A percentile compares a stretch with the other conserved stretches of the same genome.
Conservation (phyloP, 2,329 filamentous ascomycete species). For the Epichloe bromicola region DNA sequence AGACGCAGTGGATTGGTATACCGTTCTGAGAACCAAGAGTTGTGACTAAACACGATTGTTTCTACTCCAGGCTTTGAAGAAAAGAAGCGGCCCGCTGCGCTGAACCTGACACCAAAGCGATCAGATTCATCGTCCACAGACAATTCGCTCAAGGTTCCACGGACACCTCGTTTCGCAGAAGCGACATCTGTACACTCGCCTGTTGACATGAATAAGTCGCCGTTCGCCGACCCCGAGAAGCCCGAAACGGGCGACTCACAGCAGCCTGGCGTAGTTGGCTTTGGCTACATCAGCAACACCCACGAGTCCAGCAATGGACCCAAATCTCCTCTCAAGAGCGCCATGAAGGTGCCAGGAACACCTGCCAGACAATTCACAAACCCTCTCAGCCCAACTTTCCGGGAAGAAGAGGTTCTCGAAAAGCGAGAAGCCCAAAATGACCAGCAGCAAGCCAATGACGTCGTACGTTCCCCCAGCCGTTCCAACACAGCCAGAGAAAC, state of each 20-base stretch:
- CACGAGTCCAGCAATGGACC: conserved; percentile 50
- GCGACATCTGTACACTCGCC: conserved; percentile 70
- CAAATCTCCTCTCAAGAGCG: conserved; percentile 75
- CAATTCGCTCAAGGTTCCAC: conserved; percentile 50
- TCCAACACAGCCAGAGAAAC: conserved; percentile 2
- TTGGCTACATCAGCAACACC: conserved; percentile 69
- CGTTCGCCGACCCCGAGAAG: conserved; percentile 47
- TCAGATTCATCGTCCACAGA: conserved; percentile 39
- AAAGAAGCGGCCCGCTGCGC: conserved; percentile 42
- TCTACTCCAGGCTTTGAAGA: conserved; percentile 28
- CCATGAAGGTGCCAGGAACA: conserved; percentile 76
- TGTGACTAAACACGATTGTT: conserved; percentile 9
- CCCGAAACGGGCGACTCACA: conserved; percentile 48
- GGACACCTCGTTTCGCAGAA: conserved; percentile 70
- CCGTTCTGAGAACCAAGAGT: background rate
- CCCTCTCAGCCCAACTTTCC: conserved; percentile 81
- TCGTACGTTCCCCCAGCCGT: conserved; percentile 48
- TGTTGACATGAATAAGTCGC: conserved; percentile 43
- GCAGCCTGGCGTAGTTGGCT: conserved; percentile 69
- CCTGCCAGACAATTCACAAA: conserved; percentile 60
- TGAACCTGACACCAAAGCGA: conserved; percentile 38
- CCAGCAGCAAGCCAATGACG: conserved; percentile 72
- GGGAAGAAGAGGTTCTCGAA: conserved; percentile 75
- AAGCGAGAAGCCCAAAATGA: conserved; percentile 72
- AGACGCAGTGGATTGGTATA: background rate